Conservation (phyloP, 2,329 filamentous ascomycete genomes). For the Botryotinia convoluta region DNA sequence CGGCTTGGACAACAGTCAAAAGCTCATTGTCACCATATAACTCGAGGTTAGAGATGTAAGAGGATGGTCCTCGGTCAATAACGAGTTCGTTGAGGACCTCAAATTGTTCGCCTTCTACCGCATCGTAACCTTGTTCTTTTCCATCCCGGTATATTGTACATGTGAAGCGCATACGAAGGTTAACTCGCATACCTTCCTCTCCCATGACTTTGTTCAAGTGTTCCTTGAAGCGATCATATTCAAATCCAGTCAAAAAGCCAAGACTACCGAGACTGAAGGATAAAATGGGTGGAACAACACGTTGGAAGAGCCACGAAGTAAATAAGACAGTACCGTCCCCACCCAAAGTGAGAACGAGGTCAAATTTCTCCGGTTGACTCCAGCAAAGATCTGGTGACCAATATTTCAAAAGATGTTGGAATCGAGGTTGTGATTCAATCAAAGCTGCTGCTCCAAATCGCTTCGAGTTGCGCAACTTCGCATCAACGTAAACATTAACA, state of each 20-base stretch:
- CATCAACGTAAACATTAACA: slow-evolving; percentile 97
- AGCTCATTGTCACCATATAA: slow-evolving; percentile 94
- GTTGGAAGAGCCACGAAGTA: slow-evolving; percentile 89
- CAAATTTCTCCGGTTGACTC: slow-evolving; percentile 90
- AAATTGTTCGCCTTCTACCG: slow-evolving; percentile 90
- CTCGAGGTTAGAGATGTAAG: slow-evolving; percentile 95
- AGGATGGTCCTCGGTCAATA: slow-evolving; percentile 93
- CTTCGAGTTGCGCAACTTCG: slow-evolving; percentile 83
- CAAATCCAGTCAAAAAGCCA: slow-evolving; percentile 85
- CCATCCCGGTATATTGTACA: slow-evolving; percentile 89
- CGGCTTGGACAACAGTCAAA: slow-evolving; percentile 91
- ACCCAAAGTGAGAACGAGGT: slow-evolving; percentile 84
- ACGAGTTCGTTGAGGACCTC: slow-evolving; percentile 98
- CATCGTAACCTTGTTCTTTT: slow-evolving; percentile 56
- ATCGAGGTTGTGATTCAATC: slow-evolving; percentile 70
- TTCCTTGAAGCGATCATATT: slow-evolving; percentile 83
- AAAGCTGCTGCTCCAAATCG: slow-evolving; percentile 79
- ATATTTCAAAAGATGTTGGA: slow-evolving; percentile 82
- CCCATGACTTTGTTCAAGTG: slow-evolving; percentile 90
- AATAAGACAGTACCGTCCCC: slow-evolving; percentile 86
- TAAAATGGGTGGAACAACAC: slow-evolving; percentile 79
- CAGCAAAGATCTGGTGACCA: slow-evolving; percentile 97
- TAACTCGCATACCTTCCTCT: slow-evolving; percentile 92
- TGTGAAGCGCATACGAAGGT: slow-evolving; percentile 97
- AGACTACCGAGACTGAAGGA: slow-evolving; percentile 82